phyloP scores from a whole-genome alignment of 2,329 filamentous ascomycete species.

The Neofusicoccum kwambonambiense region DNA sequence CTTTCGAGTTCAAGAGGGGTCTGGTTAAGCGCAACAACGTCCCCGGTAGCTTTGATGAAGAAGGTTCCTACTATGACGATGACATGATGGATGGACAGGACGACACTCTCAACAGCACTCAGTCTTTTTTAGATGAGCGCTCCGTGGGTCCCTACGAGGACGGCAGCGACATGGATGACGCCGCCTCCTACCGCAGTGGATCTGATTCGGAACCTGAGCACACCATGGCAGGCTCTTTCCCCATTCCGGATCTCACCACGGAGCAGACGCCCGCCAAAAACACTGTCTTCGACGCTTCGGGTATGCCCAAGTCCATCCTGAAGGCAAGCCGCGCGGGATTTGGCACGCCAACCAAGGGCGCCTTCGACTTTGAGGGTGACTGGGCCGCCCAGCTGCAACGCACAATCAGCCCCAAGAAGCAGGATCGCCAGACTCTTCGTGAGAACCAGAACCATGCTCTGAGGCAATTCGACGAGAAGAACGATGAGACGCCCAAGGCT shows the following conservation, averaged over 20 bases:
- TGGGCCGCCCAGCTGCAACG: constrained; percentile 94
- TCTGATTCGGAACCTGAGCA: constrained; percentile 71
- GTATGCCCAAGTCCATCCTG: constrained; percentile 50
- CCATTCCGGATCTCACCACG: constrained; percentile 71
- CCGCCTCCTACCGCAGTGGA: constrained; percentile 60
- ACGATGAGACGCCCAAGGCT: constrained; percentile 32
- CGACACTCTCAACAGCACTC: constrained; percentile 35
- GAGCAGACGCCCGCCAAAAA: constrained; percentile 57
- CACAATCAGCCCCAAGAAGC: constrained; percentile 90
- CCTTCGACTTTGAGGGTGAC: constrained; percentile 66
- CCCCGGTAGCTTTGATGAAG: constrained; percentile 78
- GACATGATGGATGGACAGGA: constrained; percentile 37
- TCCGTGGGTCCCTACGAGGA: constrained; percentile 71
- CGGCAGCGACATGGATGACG: constrained; percentile 61
- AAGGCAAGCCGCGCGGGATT: constrained; percentile 41
- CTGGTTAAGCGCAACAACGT: constrained; percentile 49
- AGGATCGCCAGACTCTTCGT: constrained; percentile 72
- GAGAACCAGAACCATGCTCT: constrained; percentile 63
- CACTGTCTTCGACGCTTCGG: constrained; percentile 28
- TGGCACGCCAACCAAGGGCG: constrained; percentile 55
- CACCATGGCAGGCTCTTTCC: constrained; percentile 76
- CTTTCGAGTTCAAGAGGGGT: constrained; percentile 56
- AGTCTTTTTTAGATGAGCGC: constrained; percentile 93
- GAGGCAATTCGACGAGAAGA: constrained; percentile 44
- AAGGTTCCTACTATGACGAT: constrained; percentile 58